phyloP scores from a whole-genome alignment of 306 rosid species.

The Lagenaria siceraria region DNA sequence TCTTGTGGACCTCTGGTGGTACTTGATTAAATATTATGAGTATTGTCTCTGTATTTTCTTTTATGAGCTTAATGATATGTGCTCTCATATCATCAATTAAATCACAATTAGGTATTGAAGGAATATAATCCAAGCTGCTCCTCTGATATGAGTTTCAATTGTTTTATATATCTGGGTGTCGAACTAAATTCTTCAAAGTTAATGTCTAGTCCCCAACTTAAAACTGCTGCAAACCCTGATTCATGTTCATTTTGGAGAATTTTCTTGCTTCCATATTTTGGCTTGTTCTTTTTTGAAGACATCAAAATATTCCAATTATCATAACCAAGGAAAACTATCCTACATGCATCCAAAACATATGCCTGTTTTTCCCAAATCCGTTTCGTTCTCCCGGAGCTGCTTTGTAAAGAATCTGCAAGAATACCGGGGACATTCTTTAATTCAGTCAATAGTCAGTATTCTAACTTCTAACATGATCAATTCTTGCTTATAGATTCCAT shows the following conservation, averaged over 20 bases:
- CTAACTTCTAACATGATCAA: not conserved
- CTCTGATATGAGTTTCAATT: not conserved
- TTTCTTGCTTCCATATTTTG: not conserved
- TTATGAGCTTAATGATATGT: not conserved
- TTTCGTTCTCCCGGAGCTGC: not conserved
- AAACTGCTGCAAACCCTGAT: not conserved
- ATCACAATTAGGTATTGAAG: not conserved
- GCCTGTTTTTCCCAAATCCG: not conserved
- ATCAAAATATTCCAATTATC: too few relatives aligned
- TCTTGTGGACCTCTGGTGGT: not conserved
- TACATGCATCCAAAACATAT: not conserved
- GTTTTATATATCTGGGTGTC: not conserved
- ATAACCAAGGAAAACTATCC: not conserved
- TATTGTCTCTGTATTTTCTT: not conserved
- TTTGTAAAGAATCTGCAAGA: too few relatives aligned
- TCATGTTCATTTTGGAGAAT: not conserved
- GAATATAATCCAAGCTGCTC: not conserved
- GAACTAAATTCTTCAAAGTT: not conserved
- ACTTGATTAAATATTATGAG: not conserved
- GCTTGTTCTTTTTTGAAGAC: not conserved
- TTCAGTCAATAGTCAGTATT: not conserved
- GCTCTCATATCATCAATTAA: not conserved
- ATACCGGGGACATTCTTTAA: not conserved
- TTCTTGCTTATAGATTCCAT: constrained; percentile 36
- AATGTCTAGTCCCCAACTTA: not conserved